A percentile compares a stretch with the other conserved stretches of the same genome.
phyloP scores from a whole-genome alignment of 192 early-diverging fungal genomes.

The Chytriomyces sp. region DNA sequence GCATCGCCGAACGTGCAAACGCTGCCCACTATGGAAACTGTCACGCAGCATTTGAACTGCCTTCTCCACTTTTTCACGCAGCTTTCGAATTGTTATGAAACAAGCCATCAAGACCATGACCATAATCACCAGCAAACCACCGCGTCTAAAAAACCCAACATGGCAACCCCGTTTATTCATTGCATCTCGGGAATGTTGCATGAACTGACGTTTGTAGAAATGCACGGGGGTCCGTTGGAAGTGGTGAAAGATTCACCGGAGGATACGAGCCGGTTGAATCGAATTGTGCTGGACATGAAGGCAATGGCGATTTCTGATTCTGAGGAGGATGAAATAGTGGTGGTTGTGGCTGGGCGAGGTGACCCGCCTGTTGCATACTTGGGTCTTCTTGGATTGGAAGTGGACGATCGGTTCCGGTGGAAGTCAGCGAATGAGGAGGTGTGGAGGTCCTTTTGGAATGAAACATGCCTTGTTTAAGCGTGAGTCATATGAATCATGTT shows the following conservation, averaged over 20 bases:
- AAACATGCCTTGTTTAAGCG: background rate
- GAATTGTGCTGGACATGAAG: constrained; percentile 4
- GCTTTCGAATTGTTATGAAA: background rate
- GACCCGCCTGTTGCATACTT: constrained; percentile 3
- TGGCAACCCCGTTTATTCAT: background rate
- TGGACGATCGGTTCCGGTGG: background rate
- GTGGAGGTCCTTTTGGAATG: background rate
- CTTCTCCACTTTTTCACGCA: background rate
- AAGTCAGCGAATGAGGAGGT: background rate
- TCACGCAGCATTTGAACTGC: background rate
- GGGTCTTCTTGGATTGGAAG: background rate
- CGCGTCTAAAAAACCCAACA: background rate
- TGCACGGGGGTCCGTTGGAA: background rate
- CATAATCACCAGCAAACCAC: too few relatives aligned
- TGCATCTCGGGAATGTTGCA: constrained; percentile 3
- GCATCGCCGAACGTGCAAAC: background rate
- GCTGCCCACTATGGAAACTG: background rate
- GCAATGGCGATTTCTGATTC: background rate
- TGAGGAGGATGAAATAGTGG: background rate
- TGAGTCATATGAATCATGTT: too few relatives aligned
- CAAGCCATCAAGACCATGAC: too few relatives aligned
- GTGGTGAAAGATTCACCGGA: background rate
- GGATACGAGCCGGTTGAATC: background rate
- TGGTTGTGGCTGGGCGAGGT: background rate
- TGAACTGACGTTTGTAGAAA: background rate